Conservation (phyloP, 257 asterid species). For the Gentiana dahurica region DNA sequence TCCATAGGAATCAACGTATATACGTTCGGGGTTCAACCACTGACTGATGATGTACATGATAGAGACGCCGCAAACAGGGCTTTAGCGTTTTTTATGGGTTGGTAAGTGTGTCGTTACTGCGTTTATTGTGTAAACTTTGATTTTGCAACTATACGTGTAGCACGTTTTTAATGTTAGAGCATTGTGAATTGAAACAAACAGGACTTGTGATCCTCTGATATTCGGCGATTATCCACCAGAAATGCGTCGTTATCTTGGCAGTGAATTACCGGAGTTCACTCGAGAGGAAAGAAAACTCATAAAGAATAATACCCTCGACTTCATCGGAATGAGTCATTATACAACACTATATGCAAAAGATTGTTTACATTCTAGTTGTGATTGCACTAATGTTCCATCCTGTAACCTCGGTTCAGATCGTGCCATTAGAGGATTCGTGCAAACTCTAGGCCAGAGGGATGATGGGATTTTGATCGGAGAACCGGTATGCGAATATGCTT, state of each 20-base stretch:
- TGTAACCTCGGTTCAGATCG: constrained; percentile 44
- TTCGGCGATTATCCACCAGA: constrained; percentile 72
- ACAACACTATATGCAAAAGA: constrained; percentile 62
- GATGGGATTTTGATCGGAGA: constrained; percentile 61
- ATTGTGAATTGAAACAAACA: constrained; percentile 5
- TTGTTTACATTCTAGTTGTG: constrained; percentile 45
- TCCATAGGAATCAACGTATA: constrained; percentile 31
- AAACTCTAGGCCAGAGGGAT: constrained; percentile 26
- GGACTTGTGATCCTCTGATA: constrained; percentile 58
- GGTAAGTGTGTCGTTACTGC: constrained; percentile 34
- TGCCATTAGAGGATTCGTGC: constrained; percentile 47
- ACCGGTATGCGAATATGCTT: constrained; percentile 19
- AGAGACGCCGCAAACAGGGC: constrained; percentile 59
- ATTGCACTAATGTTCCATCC: constrained; percentile 24
- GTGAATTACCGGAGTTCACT: constrained; percentile 47
- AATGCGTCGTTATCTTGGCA: constrained; percentile 56
- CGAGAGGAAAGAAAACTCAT: constrained; percentile 38
- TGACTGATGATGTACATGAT: constrained; percentile 32
- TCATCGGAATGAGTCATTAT: constrained; percentile 67
- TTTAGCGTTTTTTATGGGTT: constrained; percentile 51
- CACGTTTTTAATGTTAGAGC: too few relatives aligned
- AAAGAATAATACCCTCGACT: constrained; percentile 46
- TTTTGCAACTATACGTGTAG: too few relatives aligned
- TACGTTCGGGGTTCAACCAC: constrained; percentile 45
- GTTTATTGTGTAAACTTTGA: too few relatives aligned